Conservation (phyloP, 768 basidiomycete species). For the Tylopilus sp. region DNA sequence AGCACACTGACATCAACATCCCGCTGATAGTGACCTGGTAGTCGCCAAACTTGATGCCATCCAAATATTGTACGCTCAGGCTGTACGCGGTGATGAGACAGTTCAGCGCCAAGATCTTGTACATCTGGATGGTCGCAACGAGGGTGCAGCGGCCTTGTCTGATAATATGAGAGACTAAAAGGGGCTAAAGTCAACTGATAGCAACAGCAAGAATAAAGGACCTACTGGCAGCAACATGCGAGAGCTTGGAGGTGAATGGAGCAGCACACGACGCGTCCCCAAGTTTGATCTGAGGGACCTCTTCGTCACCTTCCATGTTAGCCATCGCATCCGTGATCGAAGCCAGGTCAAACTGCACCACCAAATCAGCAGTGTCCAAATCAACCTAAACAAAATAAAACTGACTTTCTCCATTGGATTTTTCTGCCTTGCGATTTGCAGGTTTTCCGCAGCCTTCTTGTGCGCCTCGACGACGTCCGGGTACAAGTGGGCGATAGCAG, state of each 20-base stretch:
- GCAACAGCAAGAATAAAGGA: conserved; percentile 12
- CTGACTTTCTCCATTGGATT: conserved; percentile 91
- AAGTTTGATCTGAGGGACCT: conserved; percentile 96
- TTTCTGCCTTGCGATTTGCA: conserved; percentile 62
- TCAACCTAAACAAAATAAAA: no score
- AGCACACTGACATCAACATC: conserved; percentile 92
- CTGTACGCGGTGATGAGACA: conserved; percentile 99
- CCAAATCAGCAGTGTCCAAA: conserved; percentile 19
- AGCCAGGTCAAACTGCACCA: conserved; percentile 65
- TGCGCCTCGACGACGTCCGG: conserved; percentile 92
- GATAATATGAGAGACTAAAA: conserved; percentile 92
- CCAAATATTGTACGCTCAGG: conserved; percentile 93
- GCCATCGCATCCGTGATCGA: conserved; percentile 82
- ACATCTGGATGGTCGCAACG: conserved; percentile 99
- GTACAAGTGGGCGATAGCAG: conserved; percentile 80
- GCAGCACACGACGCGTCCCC: conserved; percentile 99
- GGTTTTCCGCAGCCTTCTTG: conserved; percentile 67
- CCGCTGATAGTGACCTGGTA: conserved; percentile 98
- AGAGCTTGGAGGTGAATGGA: conserved; percentile 96
- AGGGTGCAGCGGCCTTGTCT: conserved; percentile 98
- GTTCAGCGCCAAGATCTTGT: conserved; percentile 97
- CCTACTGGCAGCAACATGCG: conserved; percentile 95
- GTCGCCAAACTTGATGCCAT: conserved; percentile 99
- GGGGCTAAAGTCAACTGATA: not conserved
- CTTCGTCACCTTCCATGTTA: conserved; percentile 92